phyloP scores from a whole-genome alignment of 345 rosid species.

The Populus deltoides region DNA sequence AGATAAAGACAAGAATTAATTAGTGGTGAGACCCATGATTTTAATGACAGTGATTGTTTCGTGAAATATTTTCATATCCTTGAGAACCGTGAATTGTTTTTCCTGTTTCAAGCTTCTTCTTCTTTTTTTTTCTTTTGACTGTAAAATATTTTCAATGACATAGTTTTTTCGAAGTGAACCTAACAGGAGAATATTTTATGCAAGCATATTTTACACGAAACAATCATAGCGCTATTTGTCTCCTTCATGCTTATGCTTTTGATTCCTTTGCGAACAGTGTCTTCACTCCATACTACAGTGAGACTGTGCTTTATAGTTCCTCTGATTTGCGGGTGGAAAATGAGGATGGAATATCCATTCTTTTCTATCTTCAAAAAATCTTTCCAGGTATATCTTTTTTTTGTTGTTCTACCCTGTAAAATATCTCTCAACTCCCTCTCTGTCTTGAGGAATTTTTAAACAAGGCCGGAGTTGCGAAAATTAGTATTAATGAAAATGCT shows the following conservation, averaged over 20 bases:
- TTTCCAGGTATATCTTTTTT: constrained; percentile 64
- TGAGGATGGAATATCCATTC: constrained; percentile 96
- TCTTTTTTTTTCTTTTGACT: neutral
- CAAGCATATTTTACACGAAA: too few species aligned
- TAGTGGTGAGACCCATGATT: neutral
- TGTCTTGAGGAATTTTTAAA: neutral
- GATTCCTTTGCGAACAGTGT: constrained; percentile 49
- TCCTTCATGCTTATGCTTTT: neutral
- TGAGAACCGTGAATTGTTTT: too few species aligned
- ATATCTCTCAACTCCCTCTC: neutral
- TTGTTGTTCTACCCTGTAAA: constrained; percentile 5
- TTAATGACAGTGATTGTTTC: too few species aligned
- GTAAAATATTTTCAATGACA: too few species aligned
- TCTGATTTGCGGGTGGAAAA: constrained; percentile 85
- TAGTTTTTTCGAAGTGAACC: too few species aligned
- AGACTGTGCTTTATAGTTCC: constrained; percentile 93
- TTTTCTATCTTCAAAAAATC: constrained; percentile 98
- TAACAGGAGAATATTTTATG: too few species aligned
- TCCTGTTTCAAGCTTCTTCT: too few species aligned
- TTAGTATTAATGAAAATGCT: neutral
- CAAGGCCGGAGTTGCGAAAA: neutral
- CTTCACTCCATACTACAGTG: constrained; percentile 99
- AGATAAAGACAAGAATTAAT: too few species aligned
- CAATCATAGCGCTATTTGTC: neutral
- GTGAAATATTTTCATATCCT: too few species aligned